Evolutionary conservation across 441 rosid genomes (phyloP), one percentile per base, ranked within the genome.

Genomic region (Brassica hybrid): DNA sequence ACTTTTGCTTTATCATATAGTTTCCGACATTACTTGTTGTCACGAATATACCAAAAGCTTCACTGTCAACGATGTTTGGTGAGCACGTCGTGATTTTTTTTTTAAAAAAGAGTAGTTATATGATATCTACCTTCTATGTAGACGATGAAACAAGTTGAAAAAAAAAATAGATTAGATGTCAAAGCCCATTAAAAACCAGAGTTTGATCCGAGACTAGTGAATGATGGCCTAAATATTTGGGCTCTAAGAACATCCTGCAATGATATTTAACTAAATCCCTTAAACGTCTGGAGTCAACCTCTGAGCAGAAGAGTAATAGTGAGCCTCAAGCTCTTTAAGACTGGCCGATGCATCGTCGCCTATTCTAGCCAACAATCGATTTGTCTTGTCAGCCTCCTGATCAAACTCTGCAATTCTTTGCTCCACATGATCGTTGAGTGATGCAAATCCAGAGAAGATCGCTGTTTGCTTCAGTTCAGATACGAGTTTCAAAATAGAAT

Each of bases 401-500:
- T 85, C 81, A 73, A 93, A 90, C 76, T 93, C 93, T 0, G 48
- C 77, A 6, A 87, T 90, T 71, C 96, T 90, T 78, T 88, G 91
- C 76, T 93, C 98, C 0, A 88, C 94, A 74, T 91, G 94, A 66
- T 93, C 98, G 63, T 90, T 91, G 2, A 91, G 89, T 27, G 97
- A 93, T 11, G 99, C 96, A 77, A 95, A 89, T 72, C 98, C 97
- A 0, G 97, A 93, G 69, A 91, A 95, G 3, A 93, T 90, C 3
- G 96, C 93, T 1, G 96, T 91, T 84, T 90, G 96, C 78, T 91
- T 95, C 72, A 93, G 86, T 80, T 93, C 96, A 0, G 93, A 90
- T 43, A 93, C 99, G 73, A 93, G 80, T 82, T 90, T 95, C 59
- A 90, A 91, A 57, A 95, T 76, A 41, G 99, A 91, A 79, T 93